Evolutionary conservation across 768 basidiomycete species (phyloP), one percentile per base, ranked within the genome.

Genomic region (Roridomyces roridus): DNA sequence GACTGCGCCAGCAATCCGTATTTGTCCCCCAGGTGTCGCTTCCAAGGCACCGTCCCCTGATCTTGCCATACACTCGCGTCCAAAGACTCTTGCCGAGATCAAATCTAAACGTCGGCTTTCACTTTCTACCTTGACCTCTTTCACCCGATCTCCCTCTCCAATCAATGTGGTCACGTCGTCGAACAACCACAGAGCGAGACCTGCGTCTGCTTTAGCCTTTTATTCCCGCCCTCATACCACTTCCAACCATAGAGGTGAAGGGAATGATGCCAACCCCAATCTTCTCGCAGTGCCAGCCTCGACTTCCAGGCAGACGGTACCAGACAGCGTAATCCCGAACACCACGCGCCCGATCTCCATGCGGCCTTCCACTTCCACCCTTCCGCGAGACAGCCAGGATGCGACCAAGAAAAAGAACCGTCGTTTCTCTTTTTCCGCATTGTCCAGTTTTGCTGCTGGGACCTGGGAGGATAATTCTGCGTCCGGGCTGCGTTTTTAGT

Each of bases 31-130:
- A 25, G 63, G 55, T 21, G 9, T 24, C 34, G 15, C 34, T 44
- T 31, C 46, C 14, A 57, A 58, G 36, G 28, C 45, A 10, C 55
- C 50, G 54, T 44, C 70, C 64, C 57, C 70, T 65, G 26, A 72
- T 67, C 50, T 73, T 68, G 26, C 59, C 24, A 23, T 42, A 23
- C 63, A 64, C 48, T 52, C 60, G 18, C 59, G 56, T 41, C 61
- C 61, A 21, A 60, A 55, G 43, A 57, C 63, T 34, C 62, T 74
- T 4, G 63, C 70, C 49, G 73, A 76, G 64, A 75, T 76, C 47
- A 73, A 72, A 60, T 70, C 72, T 46, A 74, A 67, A 55, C 70
- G 74, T 36, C 72, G 72, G 29, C 67, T 76, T 41, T 76, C 77
- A 14, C 68, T 77, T 50, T 70, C 74, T 41, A 57, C 65, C 35